phyloP scores from a whole-genome alignment of 2,329 filamentous ascomycete species.

The Monosporascus sp. region DNA sequence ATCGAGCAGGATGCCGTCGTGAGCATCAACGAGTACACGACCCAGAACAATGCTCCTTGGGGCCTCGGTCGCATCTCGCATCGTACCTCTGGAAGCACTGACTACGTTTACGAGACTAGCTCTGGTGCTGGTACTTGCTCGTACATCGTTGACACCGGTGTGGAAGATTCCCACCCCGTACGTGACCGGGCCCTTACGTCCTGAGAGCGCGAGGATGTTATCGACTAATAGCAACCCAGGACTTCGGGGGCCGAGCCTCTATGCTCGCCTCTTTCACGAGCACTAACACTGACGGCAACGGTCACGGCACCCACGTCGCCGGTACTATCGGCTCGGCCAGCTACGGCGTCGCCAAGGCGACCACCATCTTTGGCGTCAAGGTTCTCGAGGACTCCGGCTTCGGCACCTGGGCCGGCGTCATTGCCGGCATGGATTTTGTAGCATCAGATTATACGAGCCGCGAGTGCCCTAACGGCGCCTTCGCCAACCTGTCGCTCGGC shows the following conservation, averaged over 20 bases:
- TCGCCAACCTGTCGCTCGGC: slow-evolving; percentile 53
- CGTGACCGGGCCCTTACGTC: slow-evolving; percentile 1
- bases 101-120: slow-evolving; percentile 37
- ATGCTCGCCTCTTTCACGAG: slow-evolving; percentile 26
- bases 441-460: slow-evolving; percentile 38
- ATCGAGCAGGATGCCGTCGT: slow-evolving; percentile 18
- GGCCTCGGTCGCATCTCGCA: slow-evolving; percentile 12
- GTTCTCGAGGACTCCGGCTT: slow-evolving; percentile 31
- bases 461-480: slow-evolving; percentile 36
- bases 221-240: slow-evolving; percentile 14
- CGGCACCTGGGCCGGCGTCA: slow-evolving; percentile 24
- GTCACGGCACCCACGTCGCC: slow-evolving; percentile 44
- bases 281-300: slow-evolving; percentile 28
- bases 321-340: slow-evolving; percentile 38
- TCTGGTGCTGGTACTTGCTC: slow-evolving; percentile 38
- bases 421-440: slow-evolving; percentile 33
- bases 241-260: slow-evolving; percentile 39
- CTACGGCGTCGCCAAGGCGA: slow-evolving; percentile 42
- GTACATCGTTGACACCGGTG: slow-evolving; percentile 53
- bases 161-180: slow-evolving; percentile 38
- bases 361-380: slow-evolving; percentile 38
- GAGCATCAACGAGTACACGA: slow-evolving; percentile 9
- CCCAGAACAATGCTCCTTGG: slow-evolving; percentile 8
- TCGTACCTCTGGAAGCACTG: slow-evolving; percentile 9
- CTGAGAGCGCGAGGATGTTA: not conserved